Base-by-base conservation (phyloP, 495 filamentous ascomycete species). In the Podospora fimiseda region DNA sequence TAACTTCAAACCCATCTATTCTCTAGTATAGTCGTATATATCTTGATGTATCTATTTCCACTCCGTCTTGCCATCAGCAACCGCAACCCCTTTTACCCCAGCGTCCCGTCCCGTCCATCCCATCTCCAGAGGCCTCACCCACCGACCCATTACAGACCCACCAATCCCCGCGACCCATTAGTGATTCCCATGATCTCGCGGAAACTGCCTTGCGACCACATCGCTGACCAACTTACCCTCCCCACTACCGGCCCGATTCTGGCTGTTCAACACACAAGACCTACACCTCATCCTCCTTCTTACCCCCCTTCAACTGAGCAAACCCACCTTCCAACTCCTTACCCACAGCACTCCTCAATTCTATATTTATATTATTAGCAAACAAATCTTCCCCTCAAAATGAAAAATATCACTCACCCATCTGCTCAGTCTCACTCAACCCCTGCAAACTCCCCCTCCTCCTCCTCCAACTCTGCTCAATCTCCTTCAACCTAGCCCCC, bases 401-500 rank as follows among this genome's bases (percentile, higher is more conserved):
- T n/a, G n/a, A n/a, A n/a, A n/a, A n/a, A n/a, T n/a, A 11, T 33
- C 5, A 33, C 27, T 33, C 27, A 33, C 27, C 62, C 53, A 55
- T 57, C 57, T 70, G 65, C 63, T 77, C 73, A 22, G 66, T 70
- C 57, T 69, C 71, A 22, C 69, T 75, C 45, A 69, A 52, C 15
- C 77, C 74, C 43, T 69, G 77, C 51, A 73, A 67, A 16, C 56
- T 71, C 7, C 76, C 79, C 23, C 76, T 62, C 41, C 78, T 69
- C 59, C 64, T 53, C 42, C 67, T 71, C 60, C 86, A 79, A 48
- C 83, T 82, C 47, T 69, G 61, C 41, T 74, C 71, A 9, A 82
- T 86, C 63, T 87, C 82, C 53, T 71, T 53, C 23, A 86, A 59
- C 24, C 85, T 66, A 6, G 81, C 80, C 14, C 82, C 79, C 46